Base-by-base conservation (phyloP, 768 basidiomycete genomes). In the Panus rudis region DNA sequence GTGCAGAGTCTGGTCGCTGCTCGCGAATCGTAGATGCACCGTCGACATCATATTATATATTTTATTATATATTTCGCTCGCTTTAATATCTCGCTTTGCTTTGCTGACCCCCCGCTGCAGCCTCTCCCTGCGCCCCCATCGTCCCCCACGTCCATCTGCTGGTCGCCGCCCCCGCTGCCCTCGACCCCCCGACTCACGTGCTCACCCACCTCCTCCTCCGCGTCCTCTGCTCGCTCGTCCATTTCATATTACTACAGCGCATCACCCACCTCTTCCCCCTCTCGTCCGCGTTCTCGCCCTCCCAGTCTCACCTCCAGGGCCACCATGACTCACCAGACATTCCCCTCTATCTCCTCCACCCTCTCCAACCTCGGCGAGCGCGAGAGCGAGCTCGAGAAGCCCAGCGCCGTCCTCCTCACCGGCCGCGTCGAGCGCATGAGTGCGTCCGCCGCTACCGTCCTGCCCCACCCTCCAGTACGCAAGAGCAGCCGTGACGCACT, bases 261-360 rank as follows among this genome's bases (percentile, higher is more conserved):
- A n/a, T n/a, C n/a, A n/a, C n/a, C n/a, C n/a, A n/a, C n/a, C n/a
- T n/a, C n/a, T n/a, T n/a, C n/a, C 33, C 33, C n/a, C 33, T 35
- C n/a, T 35, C 33, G 33, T 20, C 33, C 33, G 21, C 33, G 6
- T 35, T 35, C 16, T 35, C 33, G n/a, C 21, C 33, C 16, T 35
- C 33, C 10, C 43, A 39, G 25, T 41, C 48, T 17, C n/a, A n/a
- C 44, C 45, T 61, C 65, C 2, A 69, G 63, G 65, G 66, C 10
- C 57, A 65, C 49, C 63, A 16, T 22, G 14, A 37, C 28, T 27
- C 57, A 59, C 40, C 49, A 52, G 31, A 52, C 58, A 3, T 59
- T 52, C 40, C 58, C 58, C 1, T 59, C 58, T 8, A 57, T 59
- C 37, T 53, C 56, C 3, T 59, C 58, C 2, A 57, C 58, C 2